These are phyloP conservation scores for Candida yuanshanica DNA, from an alignment of 805 yeast species.

Conservation along the genomic window DNA sequence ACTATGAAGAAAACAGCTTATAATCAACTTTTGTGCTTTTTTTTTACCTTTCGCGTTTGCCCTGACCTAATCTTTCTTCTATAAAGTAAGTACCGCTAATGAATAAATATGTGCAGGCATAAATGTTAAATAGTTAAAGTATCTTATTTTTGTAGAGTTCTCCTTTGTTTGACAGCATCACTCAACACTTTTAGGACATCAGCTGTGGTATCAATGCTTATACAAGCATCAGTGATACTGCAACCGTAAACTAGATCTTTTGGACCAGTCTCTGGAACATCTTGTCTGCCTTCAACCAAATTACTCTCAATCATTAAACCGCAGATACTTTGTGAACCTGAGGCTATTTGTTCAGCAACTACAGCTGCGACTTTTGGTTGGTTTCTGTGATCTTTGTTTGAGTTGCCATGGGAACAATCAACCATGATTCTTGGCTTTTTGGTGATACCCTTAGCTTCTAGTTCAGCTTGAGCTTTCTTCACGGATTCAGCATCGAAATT, in stretches of 20 bases:
- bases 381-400: slow-evolving; percentile 82
- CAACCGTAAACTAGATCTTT: slow-evolving; percentile 81
- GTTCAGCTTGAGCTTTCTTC: slow-evolving; percentile 53
- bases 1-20: neutral
- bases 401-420: slow-evolving; percentile 97
- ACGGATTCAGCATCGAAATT: slow-evolving; percentile 80
- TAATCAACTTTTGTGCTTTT: neutral
- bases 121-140: neutral
- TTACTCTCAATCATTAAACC: slow-evolving; percentile 98
- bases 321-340: slow-evolving; percentile 71
- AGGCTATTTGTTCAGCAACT: slow-evolving; percentile 71
- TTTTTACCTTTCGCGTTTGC: too few relatives aligned
- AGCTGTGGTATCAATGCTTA: slow-evolving; percentile 82
- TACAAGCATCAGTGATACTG: slow-evolving; percentile 97
- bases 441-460: slow-evolving; percentile 38
- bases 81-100: neutral
- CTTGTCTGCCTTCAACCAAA: slow-evolving; percentile 88
- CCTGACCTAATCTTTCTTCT: neutral
- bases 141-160: slow-evolving; percentile 28
- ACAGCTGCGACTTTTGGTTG: slow-evolving; percentile 84
- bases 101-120: neutral
- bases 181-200: slow-evolving; percentile 66
- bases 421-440: slow-evolving; percentile 73
- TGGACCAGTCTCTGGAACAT: slow-evolving; percentile 73
- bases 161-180: slow-evolving; percentile 74